A percentile compares a stretch with the other conserved stretches of the same genome.
These are phyloP conservation scores for Chaetothyriales sp. DNA, from an alignment of 2,329 filamentous ascomycete species.

Conservation along the genomic window DNA sequence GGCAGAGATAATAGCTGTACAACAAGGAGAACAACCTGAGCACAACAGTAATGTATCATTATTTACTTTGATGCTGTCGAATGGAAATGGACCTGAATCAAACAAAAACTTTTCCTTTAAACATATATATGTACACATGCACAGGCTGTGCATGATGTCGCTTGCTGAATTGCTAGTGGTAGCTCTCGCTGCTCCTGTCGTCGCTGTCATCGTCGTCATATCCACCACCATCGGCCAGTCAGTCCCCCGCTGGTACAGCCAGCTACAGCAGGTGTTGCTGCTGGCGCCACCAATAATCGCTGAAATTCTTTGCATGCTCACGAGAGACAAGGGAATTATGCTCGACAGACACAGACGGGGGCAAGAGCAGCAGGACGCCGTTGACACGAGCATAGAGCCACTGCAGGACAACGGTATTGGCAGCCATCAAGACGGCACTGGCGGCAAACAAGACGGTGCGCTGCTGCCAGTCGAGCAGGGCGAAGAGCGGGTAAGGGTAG, in stretches of 20 bases:
- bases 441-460: slow-evolving; percentile 53
- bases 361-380: slow-evolving; percentile 17
- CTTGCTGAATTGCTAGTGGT: too few species aligned
- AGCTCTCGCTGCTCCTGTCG: too few species aligned
- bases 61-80: not conserved
- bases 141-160: too few species aligned
- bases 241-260: too few species aligned
- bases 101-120: too few species aligned
- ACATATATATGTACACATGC: too few species aligned
- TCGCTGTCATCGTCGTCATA: too few species aligned
- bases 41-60: not conserved
- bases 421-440: slow-evolving; percentile 57
- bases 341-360: not conserved
- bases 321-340: not conserved
- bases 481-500: slow-evolving; percentile 72
- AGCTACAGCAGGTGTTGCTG: not conserved
- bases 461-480: slow-evolving; percentile 47
- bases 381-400: slow-evolving; percentile 47
- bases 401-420: slow-evolving; percentile 53
- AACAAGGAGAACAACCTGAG: too few species aligned
- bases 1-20: not conserved
- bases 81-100: too few species aligned
- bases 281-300: not conserved
- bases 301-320: not conserved
- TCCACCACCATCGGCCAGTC: too few species aligned